phyloP scores from a whole-genome alignment of 805 yeast species.

The Pichia kluyveri region DNA sequence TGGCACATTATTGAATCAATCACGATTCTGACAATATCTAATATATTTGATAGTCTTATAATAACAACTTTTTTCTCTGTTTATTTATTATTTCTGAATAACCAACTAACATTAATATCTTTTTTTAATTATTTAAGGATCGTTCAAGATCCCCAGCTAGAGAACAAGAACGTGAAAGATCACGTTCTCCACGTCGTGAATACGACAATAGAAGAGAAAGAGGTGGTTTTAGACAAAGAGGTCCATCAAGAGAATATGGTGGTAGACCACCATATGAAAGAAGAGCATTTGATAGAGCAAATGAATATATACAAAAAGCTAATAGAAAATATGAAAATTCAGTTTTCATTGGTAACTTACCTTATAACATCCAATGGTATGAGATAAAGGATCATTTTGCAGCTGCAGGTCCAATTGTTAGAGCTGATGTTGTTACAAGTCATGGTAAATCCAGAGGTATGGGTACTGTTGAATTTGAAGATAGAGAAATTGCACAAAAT shows the following conservation, averaged over 20 bases:
- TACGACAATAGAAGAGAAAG: conserved; percentile 17
- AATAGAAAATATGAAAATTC: conserved; percentile 60
- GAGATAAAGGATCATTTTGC: conserved; percentile 54
- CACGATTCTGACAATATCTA: too few relatives aligned
- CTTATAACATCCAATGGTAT: conserved; percentile 51
- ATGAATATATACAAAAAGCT: conserved; percentile 29
- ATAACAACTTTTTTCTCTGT: not conserved
- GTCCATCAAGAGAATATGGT: conserved; percentile 15
- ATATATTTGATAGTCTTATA: not conserved
- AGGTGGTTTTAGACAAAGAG: conserved; percentile 15
- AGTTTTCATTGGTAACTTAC: conserved; percentile 65
- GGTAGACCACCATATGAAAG: conserved; percentile 10
- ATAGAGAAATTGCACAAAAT: conserved; percentile 51
- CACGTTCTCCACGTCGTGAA: conserved; percentile 22
- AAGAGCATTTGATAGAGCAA: conserved; percentile 9
- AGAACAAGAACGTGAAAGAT: conserved; percentile 20
- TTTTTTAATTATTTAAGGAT: conserved; percentile 12
- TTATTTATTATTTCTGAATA: not conserved
- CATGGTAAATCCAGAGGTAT: conserved; percentile 80
- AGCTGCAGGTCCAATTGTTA: conserved; percentile 54
- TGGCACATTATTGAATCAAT: too few relatives aligned
- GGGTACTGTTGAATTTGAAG: conserved; percentile 82
- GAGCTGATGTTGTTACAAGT: conserved; percentile 75
- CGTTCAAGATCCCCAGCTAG: conserved; percentile 27
- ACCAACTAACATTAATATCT: conserved; percentile 3